Conservation (phyloP, 768 basidiomycete species). For the Coprinellus micaceus region DNA sequence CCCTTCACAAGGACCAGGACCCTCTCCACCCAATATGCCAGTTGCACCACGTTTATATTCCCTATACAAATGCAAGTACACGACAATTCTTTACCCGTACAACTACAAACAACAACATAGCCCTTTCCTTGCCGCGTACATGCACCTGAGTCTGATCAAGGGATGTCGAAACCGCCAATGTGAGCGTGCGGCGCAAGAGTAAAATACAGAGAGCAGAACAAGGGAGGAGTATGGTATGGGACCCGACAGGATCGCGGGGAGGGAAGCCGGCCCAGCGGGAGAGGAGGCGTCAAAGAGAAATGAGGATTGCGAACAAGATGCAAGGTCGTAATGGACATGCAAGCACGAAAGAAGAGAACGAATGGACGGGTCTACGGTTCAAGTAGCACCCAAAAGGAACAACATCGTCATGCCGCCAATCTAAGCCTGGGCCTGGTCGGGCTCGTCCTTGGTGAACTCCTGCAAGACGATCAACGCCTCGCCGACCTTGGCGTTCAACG, state of each 20-base stretch:
- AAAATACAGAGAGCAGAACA: not conserved
- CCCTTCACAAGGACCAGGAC: not conserved
- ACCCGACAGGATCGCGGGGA: not conserved
- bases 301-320: constrained; percentile 35
- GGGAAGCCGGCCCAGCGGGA: too few species aligned
- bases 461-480: constrained; percentile 89
- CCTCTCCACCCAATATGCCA: not conserved
- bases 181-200: not conserved
- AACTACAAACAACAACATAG: constrained; percentile 10
- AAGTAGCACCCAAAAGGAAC: constrained; percentile 31
- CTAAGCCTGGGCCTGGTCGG: constrained; percentile 19
- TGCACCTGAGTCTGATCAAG: not conserved
- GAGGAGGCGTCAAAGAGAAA: not conserved
- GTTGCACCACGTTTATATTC: constrained; percentile 10
- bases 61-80: constrained; percentile 11
- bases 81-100: constrained; percentile 4
- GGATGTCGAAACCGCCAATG: not conserved
- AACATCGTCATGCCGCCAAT: not conserved
- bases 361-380: constrained; percentile 43
- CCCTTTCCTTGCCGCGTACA: not conserved
- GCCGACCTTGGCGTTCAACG: constrained; percentile 84
- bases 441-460: constrained; percentile 56
- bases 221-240: not conserved
- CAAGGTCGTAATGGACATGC: constrained; percentile 33
- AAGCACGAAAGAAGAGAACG: constrained; percentile 31